A percentile compares a stretch with the other conserved stretches of the same genome.
Conservation (phyloP, 805 yeast genomes). For the Kazachstania taianensis region DNA sequence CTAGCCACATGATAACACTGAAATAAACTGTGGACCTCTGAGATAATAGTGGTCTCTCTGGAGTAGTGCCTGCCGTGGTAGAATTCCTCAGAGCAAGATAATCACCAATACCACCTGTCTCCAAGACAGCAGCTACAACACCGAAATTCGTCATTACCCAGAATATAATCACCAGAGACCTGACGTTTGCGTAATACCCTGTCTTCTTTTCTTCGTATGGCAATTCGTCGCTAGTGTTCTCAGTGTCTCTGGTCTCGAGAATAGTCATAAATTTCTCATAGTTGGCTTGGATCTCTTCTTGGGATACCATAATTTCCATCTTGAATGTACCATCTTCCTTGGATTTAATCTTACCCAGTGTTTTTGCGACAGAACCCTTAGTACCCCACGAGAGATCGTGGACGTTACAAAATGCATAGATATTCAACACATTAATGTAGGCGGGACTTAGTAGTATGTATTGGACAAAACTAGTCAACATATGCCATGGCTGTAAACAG, state of each 20-base stretch:
- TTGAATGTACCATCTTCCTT: constrained; percentile 55
- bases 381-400: constrained; percentile 98
- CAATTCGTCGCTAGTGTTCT: constrained; percentile 25
- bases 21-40: constrained; percentile 57
- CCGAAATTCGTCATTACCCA: constrained; percentile 88
- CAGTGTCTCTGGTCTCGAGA: constrained; percentile 37
- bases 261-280: constrained; percentile 57
- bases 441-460: constrained; percentile 79
- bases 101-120: constrained; percentile 67
- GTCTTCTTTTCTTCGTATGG: constrained; percentile 48
- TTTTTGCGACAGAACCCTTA: constrained; percentile 58
- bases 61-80: constrained; percentile 6
- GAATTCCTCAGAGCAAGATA: constrained; percentile 19
- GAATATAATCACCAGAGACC: constrained; percentile 77
- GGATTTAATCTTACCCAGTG: constrained; percentile 77
- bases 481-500: constrained; percentile 86
- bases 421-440: constrained; percentile 81
- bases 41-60: constrained; percentile 19
- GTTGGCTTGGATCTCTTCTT: constrained; percentile 62
- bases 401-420: constrained; percentile 91
- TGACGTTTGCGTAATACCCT: constrained; percentile 79
- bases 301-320: constrained; percentile 65
- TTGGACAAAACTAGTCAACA: constrained; percentile 80
- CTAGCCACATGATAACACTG: constrained; percentile 84
- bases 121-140: constrained; percentile 71